Percentiles rank a stretch among this genome's conserved stretches.
These are phyloP conservation scores for Pleurotus tuoliensis DNA, from an alignment of 768 basidiomycete species.

Conservation along the genomic window DNA sequence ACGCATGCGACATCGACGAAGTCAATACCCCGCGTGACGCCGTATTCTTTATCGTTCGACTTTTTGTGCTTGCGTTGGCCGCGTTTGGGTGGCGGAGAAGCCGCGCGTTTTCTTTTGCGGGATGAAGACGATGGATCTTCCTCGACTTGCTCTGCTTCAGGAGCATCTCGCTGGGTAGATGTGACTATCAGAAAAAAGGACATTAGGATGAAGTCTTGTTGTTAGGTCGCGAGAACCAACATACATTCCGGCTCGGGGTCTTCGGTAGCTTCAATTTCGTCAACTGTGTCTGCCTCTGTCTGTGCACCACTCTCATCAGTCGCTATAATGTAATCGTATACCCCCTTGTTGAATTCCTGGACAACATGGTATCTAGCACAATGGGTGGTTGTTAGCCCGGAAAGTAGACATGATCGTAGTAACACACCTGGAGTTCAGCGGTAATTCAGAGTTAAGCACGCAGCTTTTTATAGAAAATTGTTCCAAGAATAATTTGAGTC, in stretches of 20 bases:
- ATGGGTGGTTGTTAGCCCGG: not conserved
- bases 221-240: slow-evolving; percentile 8
- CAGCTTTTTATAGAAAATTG: slow-evolving; percentile 96
- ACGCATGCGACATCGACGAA: slow-evolving; percentile 97
- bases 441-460: slow-evolving; percentile 93
- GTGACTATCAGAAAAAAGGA: slow-evolving; percentile 34
- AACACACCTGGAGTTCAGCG: slow-evolving; percentile 80
- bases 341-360: slow-evolving; percentile 97
- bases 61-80: slow-evolving; percentile 51
- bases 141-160: slow-evolving; percentile 13
- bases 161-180: slow-evolving; percentile 46
- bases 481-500: slow-evolving; percentile 95
- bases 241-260: slow-evolving; percentile 35
- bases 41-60: slow-evolving; percentile 73
- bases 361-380: slow-evolving; percentile 82
- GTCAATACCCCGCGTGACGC: slow-evolving; percentile 93
- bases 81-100: slow-evolving; percentile 38
- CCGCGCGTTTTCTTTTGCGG: slow-evolving; percentile 59
- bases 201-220: too few relatives aligned
- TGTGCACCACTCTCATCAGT: slow-evolving; percentile 81
- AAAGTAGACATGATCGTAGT: not conserved
- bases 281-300: slow-evolving; percentile 41
- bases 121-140: slow-evolving; percentile 16
- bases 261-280: slow-evolving; percentile 38
- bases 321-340: slow-evolving; percentile 98